Base-by-base conservation (phyloP, 306 rosid genomes). In the Arachis hypogaea region DNA sequence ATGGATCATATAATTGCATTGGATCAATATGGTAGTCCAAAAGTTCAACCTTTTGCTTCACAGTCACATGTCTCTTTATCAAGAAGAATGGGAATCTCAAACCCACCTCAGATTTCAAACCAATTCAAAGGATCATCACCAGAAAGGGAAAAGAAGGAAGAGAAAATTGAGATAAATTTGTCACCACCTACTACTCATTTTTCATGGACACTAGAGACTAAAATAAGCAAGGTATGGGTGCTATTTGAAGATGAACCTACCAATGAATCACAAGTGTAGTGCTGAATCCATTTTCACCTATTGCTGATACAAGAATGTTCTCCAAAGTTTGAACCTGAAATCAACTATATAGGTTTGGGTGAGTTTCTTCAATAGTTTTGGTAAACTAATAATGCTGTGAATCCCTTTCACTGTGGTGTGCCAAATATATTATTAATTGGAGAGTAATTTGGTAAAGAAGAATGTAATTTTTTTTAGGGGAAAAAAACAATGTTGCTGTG, bases 171-270 rank as follows among this genome's bases (percentile, higher is more conserved):
- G 22, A 5, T 73, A 40, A 64, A 61, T 43, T 59, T 73, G 46
- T 73, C 86, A 60, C 67, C 77, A 38, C 38, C 38, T 33, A 33
- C 38, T 33, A 66, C 81, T 45, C 77, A 82, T 7, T 77, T 84
- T 60, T 84, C 88, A 41, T 74, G 87, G 81, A 78, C 84, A 36
- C 54, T 84, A 65, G 87, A 87, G 87, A 87, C 91, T 56, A 84
- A 82, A 76, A 84, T 87, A 80, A 87, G 84, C 72, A 87, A 74
- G 67, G 91, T 84, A 3, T 87, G 91, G 91, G 91, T 87, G 56
- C 84, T 84, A 11, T 87, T 87, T 82, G 91, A 87, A 74, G 91
- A 87, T 68, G 91, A 84, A 41, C 68, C 69, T 68, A 45, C 82
- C 14, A 81, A 18, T 30, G 79, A 81, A 73, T 40, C 85, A 71